Evolutionary conservation across 192 early-diverging fungal genomes (phyloP).

Genomic region (Gryganskiella cystojenkinii): DNA sequence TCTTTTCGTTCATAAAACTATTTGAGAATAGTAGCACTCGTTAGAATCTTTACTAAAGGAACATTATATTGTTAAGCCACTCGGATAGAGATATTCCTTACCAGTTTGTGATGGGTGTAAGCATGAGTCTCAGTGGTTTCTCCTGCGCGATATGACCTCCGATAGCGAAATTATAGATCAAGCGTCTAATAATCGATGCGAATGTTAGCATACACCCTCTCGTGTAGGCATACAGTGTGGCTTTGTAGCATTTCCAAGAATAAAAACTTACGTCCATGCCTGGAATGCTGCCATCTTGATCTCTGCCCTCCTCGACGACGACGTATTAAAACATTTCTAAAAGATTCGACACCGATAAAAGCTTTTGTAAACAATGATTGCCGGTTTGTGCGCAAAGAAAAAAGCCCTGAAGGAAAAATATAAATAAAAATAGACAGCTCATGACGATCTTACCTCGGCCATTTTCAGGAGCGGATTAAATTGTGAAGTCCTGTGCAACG

Average conservation of each 20-base stretch:
- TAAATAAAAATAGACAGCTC: not conserved
- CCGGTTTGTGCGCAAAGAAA: not conserved
- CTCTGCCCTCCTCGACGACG: slow-evolving; percentile 14
- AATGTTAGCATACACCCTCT: not conserved
- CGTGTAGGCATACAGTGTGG: no score
- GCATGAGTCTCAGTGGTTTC: slow-evolving; percentile 27
- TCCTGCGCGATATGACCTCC: slow-evolving; percentile 27
- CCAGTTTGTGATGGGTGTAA: slow-evolving; percentile 35
- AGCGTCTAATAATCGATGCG: slow-evolving; percentile 10
- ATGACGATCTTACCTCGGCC: slow-evolving; percentile 11
- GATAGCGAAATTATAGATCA: slow-evolving; percentile 49
- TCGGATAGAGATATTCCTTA: not conserved
- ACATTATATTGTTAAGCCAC: not conserved
- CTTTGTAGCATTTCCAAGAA: not conserved
- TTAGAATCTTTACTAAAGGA: not conserved
- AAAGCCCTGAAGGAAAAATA: not conserved
- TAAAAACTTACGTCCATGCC: slow-evolving; percentile 38
- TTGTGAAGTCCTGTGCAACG: slow-evolving; percentile 15
- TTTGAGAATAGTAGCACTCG: not conserved
- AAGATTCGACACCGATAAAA: not conserved
- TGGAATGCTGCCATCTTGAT: slow-evolving; percentile 39
- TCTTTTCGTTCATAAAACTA: slow-evolving; percentile 13
- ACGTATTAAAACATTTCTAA: slow-evolving; percentile 37
- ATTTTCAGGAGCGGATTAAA: slow-evolving; percentile 48
- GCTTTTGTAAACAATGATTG: not conserved